These are phyloP conservation scores for Salicornia ramosissima DNA, from an alignment of 148 eudicot genomes.

Conservation along the genomic window DNA sequence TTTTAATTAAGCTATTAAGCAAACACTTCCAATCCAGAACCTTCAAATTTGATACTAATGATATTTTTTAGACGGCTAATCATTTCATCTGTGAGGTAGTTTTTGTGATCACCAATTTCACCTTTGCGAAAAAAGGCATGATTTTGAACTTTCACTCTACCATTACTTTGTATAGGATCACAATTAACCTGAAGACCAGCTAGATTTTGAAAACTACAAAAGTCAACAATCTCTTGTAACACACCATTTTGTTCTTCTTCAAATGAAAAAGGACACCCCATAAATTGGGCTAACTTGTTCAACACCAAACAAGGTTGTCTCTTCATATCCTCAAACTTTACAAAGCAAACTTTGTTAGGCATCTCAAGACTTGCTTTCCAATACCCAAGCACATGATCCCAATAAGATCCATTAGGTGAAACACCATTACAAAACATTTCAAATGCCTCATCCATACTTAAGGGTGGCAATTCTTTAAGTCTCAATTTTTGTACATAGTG, in stretches of 20 bases:
- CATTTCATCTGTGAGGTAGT: slow-evolving; percentile 10
- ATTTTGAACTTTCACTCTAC: neutral
- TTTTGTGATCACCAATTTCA: slow-evolving; percentile 11
- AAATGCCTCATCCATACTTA: slow-evolving; percentile 17
- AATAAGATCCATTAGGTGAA: slow-evolving; percentile 18
- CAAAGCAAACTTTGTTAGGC: slow-evolving; percentile 7
- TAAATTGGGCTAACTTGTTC: slow-evolving; percentile 6
- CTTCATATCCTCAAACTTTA: slow-evolving; percentile 18
- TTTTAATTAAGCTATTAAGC: neutral
- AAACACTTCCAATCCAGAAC: neutral
- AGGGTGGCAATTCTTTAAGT: neutral
- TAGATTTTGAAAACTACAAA: slow-evolving; percentile 17
- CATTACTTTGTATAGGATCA: neutral
- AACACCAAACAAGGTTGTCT: neutral
- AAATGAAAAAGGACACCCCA: neutral
- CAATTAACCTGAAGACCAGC: neutral
- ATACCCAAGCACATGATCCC: slow-evolving; percentile 30
- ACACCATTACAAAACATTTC: slow-evolving; percentile 23
- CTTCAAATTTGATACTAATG: neutral
- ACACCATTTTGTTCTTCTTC: slow-evolving; percentile 5
- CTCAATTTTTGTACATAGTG: slow-evolving; percentile 3
- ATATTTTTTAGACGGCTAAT: neutral
- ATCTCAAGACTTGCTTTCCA: slow-evolving; percentile 19
- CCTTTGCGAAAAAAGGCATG: slow-evolving; percentile 13
- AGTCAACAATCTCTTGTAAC: slow-evolving; percentile 1